Conservation (phyloP, 2,329 filamentous ascomycete species). For the Rugonectria rugulosa region DNA sequence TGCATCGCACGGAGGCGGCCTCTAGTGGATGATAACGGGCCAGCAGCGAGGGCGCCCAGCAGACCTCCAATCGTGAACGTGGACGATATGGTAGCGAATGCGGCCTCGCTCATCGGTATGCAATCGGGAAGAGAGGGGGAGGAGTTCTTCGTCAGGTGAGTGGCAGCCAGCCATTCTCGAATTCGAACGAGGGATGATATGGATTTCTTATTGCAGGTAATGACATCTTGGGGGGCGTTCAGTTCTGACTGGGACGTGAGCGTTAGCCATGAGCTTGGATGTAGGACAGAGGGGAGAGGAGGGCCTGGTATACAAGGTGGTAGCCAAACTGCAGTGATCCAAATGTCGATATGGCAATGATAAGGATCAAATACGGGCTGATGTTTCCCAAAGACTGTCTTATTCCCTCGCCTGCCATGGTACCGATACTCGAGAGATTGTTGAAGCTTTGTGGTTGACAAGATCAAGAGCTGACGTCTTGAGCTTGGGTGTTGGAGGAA, state of each 20-base stretch:
- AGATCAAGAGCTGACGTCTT: not conserved
- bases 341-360: conserved; percentile 79
- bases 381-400: conserved; percentile 54
- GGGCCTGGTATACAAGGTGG: conserved; percentile 85
- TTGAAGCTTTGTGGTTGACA: not conserved
- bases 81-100: conserved; percentile 87
- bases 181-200: conserved; percentile 43
- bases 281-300: conserved; percentile 1
- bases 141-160: conserved; percentile 30
- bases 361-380: conserved; percentile 79
- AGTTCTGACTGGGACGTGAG: conserved; percentile 72
- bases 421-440: conserved; percentile 16
- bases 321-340: conserved; percentile 95
- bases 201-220: conserved; percentile 77
- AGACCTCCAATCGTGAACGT: conserved; percentile 92
- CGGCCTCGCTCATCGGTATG: conserved; percentile 83
- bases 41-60: conserved; percentile 79
- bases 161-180: conserved; percentile 39
- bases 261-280: not conserved
- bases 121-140: conserved; percentile 70
- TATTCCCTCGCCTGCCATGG: conserved; percentile 43
- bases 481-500: conserved; percentile 4
- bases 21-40: conserved; percentile 77
- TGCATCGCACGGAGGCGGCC: conserved; percentile 82
- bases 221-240: conserved; percentile 92